Evolutionary conservation across 371 early-diverging fungal species (phyloP).

Genomic region (Mortierella sp.): DNA sequence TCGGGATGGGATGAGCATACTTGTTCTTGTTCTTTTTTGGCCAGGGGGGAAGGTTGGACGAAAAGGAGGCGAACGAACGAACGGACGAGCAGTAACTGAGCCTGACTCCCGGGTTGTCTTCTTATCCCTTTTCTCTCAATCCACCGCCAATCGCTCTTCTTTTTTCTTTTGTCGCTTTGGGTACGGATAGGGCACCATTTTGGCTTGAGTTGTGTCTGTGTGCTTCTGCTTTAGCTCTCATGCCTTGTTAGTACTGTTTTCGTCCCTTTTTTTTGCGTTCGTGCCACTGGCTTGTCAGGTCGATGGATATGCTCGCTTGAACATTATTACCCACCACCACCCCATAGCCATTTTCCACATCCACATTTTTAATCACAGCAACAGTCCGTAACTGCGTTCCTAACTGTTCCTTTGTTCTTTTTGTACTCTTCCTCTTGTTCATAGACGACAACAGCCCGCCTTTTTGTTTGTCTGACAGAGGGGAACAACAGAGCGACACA

Average conservation of each 20-base stretch:
- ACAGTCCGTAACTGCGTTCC: not conserved
- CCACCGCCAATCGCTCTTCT: not conserved
- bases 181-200: not conserved
- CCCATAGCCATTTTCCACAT: not conserved
- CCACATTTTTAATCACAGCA: not conserved
- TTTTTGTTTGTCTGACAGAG: no score
- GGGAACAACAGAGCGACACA: not conserved
- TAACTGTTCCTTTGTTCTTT: not conserved
- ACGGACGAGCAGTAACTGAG: no score
- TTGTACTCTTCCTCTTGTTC: not conserved
- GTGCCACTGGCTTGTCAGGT: not conserved
- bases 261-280: not conserved
- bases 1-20: no score
- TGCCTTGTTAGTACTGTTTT: not conserved
- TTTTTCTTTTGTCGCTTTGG: not conserved
- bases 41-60: no score
- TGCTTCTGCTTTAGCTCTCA: not conserved
- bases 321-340: no score
- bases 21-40: no score
- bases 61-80: no score
- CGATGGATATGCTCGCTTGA: not conserved
- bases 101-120: no score
- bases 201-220: not conserved
- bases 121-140: not conserved
- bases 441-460: not conserved